Base-by-base conservation (phyloP, 1,284 basidiomycete genomes). In the Ceraceosorus bombacis region DNA sequence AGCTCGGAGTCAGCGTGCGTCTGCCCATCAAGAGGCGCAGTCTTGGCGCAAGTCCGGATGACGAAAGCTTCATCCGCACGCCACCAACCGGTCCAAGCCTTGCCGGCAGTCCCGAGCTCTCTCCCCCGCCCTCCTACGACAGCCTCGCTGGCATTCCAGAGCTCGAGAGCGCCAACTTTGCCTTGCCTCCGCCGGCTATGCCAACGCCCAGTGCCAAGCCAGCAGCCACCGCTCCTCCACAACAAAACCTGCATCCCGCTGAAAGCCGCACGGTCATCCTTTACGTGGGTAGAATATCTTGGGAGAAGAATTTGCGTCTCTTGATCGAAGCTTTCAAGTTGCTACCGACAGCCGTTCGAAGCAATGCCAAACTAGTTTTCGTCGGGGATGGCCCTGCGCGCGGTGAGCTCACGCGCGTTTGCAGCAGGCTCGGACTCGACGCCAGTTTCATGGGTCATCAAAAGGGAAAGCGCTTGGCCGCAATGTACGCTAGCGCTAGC, bases 301-400 rank as follows among this genome's bases (percentile, higher is more conserved):
- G 82, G 81, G 83, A 84, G 72, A 84, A 84, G 76, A 84, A 84
- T 69, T 80, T 84, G 2, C 77, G 80, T n/a, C 78, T 84, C 5
- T 76, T 84, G 5, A 79, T 84, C 53, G 78, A 80, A 54, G 81
- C 83, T 1, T 82, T 81, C 68, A 66, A 71, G 5, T 62, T 75
- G 5, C 72, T 82, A 4, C 69, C 73, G 1, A 55, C 53, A 56
- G 15, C 71, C 59, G 57, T 60, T 63, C 58, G 58, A 55, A 36
- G 43, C 76, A 66, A 66, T 41, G 80, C 81, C 27, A 82, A 82
- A 64, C 79, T 83, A 27, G 80, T 83, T 4, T 81, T 84, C 50
- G 82, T 83, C 17, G 83, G 83, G 5, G 82, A 84, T 59, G 83
- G 83, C 0, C 83, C 83, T 0, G 82, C 82, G 0, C 72, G 81